These are phyloP conservation scores for Rhizoclosmatium globosum DNA, from an alignment of 192 early-diverging fungal genomes.

Conservation along the genomic window DNA sequence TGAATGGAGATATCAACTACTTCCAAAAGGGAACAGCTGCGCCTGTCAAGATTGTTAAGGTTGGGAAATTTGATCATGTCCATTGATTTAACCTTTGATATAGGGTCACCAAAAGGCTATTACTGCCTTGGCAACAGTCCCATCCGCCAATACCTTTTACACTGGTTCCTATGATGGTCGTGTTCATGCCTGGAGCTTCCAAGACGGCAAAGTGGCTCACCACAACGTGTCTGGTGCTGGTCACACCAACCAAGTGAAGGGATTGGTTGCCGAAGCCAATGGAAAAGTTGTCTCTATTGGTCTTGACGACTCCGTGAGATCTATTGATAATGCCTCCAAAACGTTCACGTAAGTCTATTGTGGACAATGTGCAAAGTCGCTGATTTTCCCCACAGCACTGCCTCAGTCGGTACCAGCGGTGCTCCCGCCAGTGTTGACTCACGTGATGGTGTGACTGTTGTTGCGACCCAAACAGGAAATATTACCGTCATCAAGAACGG, in stretches of 20 bases:
- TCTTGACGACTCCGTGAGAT: constrained; percentile 80
- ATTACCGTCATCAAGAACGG: constrained; percentile 61
- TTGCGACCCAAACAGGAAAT: constrained; percentile 61
- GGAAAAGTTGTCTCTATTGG: constrained; percentile 65
- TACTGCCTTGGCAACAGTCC: constrained; percentile 72
- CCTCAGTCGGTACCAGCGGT: constrained; percentile 47
- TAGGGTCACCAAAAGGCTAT: constrained; percentile 87
- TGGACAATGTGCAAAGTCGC: neutral
- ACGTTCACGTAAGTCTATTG: constrained; percentile 48
- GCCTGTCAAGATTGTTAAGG: constrained; percentile 62
- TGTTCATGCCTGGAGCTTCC: constrained; percentile 52
- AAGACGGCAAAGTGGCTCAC: constrained; percentile 5
- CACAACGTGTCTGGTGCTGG: constrained; percentile 64
- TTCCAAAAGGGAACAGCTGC: constrained; percentile 66
- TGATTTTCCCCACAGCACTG: constrained; percentile 15
- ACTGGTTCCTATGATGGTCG: constrained; percentile 94
- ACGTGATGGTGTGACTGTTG: constrained; percentile 55
- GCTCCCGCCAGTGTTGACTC: constrained; percentile 66
- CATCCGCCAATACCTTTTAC: constrained; percentile 68
- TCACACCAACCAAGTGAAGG: constrained; percentile 81
- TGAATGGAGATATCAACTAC: constrained; percentile 89
- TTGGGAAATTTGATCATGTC: constrained; percentile 12
- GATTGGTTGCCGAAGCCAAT: constrained; percentile 54
- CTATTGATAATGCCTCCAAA: constrained; percentile 38
- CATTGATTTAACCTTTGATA: constrained; percentile 9